phyloP scores from a whole-genome alignment of 805 yeast species.

The Candida morakotiae region DNA sequence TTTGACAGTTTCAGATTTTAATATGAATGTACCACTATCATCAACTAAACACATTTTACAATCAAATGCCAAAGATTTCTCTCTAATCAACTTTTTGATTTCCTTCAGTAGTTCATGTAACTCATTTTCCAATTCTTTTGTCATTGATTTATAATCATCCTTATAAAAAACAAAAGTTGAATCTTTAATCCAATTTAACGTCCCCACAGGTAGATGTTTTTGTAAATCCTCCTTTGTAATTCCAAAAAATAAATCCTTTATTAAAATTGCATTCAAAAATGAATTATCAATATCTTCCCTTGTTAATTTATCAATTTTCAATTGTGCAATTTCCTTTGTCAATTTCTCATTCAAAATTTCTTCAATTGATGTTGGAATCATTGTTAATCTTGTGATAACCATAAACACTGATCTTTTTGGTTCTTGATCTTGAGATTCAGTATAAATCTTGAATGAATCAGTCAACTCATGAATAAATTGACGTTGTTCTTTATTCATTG shows the following conservation, averaged over 20 bases:
- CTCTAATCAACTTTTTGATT: constrained; percentile 29
- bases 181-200: constrained; percentile 34
- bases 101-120: constrained; percentile 36
- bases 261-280: constrained; percentile 50
- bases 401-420: constrained; percentile 73
- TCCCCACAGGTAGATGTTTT: constrained; percentile 19
- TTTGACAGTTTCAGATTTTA: constrained; percentile 14
- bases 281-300: constrained; percentile 23
- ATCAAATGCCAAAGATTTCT: constrained; percentile 45
- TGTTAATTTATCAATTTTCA: constrained; percentile 17
- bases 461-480: constrained; percentile 68
- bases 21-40: constrained; percentile 14
- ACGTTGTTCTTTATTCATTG: constrained; percentile 70
- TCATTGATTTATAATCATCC: constrained; percentile 26
- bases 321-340: constrained; percentile 17
- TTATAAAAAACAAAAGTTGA: constrained; percentile 40
- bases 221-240: constrained; percentile 45
- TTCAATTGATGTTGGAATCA: constrained; percentile 45
- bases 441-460: constrained; percentile 50
- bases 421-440: constrained; percentile 78
- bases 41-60: constrained; percentile 46
- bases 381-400: constrained; percentile 28
- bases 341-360: constrained; percentile 33
- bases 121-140: constrained; percentile 37
- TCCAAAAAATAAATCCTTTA: constrained; percentile 52